Base-by-base conservation (phyloP, 352 stramenopile genomes). In the Globisporangium yorkense region DNA sequence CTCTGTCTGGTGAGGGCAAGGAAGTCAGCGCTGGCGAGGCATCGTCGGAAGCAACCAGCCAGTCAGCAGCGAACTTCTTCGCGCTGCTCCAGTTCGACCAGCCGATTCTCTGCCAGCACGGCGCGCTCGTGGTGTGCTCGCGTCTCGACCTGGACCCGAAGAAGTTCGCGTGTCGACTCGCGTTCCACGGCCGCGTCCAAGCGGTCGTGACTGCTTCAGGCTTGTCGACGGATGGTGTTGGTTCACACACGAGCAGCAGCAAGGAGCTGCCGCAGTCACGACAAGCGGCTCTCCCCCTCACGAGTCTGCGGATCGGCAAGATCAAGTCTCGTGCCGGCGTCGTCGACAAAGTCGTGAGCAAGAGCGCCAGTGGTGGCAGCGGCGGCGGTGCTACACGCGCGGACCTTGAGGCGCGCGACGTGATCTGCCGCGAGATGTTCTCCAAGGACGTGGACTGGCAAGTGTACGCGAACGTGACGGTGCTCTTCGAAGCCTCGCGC, bases 351-450 rank as follows among this genome's bases (percentile, higher is more conserved):
- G 48, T 70, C 1, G 24, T 77, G 18, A n/a, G 29, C 27, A 20
- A 10, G 9, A 41, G 16, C 1, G 24, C 58, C 9, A 27, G 24
- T 27, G 24, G 24, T 27, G 47, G 66, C 29, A 41, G 21, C 55
- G 46, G 54, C 15, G 12, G 1, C 18, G 37, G 0, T 18, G 37
- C 37, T 43, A 4, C 3, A 43, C 3, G 37, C 10, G 13, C 37
- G 5, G 51, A 24, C 10, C 2, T 3, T 37, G 47, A 62, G 24
- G 27, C 40, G 7, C 43, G 18, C 1, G 71, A 80, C 45, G 70
- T 90, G 9, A 77, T 93, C 24, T 81, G 75, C 12, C 76, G 74
- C 6, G 81, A 91, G 29, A 80, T 96, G 75, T 90, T 93, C 44
- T 68, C 71, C 2, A 96, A 91, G 41, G 72, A 88, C 51, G 79